These are phyloP conservation scores for Camellia oleifera DNA, from an alignment of 179 eudicot species.

Conservation along the genomic window DNA sequence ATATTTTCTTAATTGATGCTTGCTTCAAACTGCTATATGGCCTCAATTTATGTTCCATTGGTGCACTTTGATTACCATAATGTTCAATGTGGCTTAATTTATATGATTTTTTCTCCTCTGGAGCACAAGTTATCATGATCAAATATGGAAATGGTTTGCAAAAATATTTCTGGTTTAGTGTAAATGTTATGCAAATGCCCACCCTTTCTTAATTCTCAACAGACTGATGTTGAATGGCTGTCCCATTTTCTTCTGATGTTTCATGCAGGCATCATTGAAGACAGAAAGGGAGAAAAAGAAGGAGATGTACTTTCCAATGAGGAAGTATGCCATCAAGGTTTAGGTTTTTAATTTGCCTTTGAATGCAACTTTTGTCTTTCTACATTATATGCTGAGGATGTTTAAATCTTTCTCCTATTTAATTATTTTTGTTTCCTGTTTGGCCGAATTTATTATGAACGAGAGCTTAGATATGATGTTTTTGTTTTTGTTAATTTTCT, in stretches of 20 bases:
- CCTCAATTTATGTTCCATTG: neutral
- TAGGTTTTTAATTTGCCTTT: slow-evolving; percentile 19
- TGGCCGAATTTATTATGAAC: neutral
- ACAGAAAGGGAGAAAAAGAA: slow-evolving; percentile 49
- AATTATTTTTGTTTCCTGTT: neutral
- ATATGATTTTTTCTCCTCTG: neutral
- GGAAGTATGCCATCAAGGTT: slow-evolving; percentile 54
- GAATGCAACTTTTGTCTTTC: neutral
- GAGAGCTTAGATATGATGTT: neutral
- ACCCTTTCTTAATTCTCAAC: neutral
- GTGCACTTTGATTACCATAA: neutral
- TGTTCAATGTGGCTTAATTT: neutral
- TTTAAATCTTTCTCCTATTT: neutral
- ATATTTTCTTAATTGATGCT: neutral
- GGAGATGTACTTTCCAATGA: slow-evolving; percentile 52
- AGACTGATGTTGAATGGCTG: neutral
- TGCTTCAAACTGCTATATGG: neutral
- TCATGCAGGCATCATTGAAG: slow-evolving; percentile 44
- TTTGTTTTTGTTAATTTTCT: neutral
- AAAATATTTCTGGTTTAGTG: neutral
- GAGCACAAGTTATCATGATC: neutral
- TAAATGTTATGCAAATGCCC: neutral
- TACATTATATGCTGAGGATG: neutral
- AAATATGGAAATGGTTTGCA: neutral
- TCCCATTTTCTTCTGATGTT: neutral